A percentile compares a stretch with the other conserved stretches of the same genome.
These are phyloP conservation scores for Podosphaera xanthii DNA, from an alignment of 2,329 filamentous ascomycete genomes.

Conservation along the genomic window DNA sequence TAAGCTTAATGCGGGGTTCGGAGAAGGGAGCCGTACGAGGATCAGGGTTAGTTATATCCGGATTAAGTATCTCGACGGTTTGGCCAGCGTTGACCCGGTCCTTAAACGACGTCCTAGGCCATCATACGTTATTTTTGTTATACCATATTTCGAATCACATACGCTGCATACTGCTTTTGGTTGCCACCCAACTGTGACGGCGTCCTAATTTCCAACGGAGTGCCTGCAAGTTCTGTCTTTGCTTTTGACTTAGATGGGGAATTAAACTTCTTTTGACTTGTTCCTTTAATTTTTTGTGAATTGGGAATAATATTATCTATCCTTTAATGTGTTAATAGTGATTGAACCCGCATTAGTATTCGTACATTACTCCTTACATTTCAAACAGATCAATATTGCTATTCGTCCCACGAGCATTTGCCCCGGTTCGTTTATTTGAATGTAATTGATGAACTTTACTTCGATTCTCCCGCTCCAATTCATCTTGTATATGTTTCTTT, in stretches of 20 bases:
- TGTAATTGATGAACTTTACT: constrained; percentile 40
- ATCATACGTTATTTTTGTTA: not conserved
- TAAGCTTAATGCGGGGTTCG: constrained; percentile 63
- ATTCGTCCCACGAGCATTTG: constrained; percentile 36
- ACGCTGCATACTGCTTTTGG: constrained; percentile 6
- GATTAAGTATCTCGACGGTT: constrained; percentile 62
- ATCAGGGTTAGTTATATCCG: constrained; percentile 42
- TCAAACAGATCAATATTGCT: constrained; percentile 52
- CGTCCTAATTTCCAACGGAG: constrained; percentile 23
- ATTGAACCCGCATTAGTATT: not conserved
- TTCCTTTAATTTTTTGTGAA: constrained; percentile 21
- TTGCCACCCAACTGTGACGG: constrained; percentile 14
- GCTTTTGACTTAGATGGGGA: constrained; percentile 25
- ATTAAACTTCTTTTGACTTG: constrained; percentile 18
- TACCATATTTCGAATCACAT: constrained; percentile 3
- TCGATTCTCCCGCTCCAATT: constrained; percentile 53
- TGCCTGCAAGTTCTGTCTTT: constrained; percentile 22
- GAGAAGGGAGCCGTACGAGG: constrained; percentile 47
- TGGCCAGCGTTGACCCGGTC: constrained; percentile 62
- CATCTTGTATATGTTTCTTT: constrained; percentile 70
- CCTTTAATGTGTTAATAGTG: constrained; percentile 18
- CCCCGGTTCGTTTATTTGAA: constrained; percentile 37
- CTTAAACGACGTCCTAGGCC: constrained; percentile 36
- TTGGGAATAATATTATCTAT: constrained; percentile 46
- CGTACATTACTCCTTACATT: constrained; percentile 30